These are phyloP conservation scores for Parietaria judaica DNA, from an alignment of 306 rosid genomes.

Conservation along the genomic window DNA sequence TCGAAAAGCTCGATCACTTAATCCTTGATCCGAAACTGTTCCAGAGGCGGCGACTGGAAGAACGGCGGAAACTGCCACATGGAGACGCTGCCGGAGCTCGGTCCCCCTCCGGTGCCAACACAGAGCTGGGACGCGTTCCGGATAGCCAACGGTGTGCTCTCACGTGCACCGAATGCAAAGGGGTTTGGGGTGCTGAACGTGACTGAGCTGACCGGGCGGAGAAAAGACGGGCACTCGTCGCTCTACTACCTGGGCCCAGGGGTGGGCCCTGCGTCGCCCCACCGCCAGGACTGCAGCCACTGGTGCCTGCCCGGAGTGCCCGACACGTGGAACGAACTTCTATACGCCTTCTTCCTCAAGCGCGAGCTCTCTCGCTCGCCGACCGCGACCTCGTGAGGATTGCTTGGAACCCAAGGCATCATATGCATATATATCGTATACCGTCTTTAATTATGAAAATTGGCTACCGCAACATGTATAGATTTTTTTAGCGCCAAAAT, in stretches of 20 bases:
- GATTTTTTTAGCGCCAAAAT: neutral
- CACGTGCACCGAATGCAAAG: constrained; percentile 12
- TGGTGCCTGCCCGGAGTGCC: constrained; percentile 98
- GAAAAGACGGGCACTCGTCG: constrained; percentile 85
- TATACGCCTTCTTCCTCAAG: constrained; percentile 53
- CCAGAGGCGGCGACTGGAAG: constrained; percentile 83
- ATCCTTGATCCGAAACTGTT: neutral
- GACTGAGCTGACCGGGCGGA: constrained; percentile 56
- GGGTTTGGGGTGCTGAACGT: constrained; percentile 48
- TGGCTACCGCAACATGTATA: constrained; percentile 5
- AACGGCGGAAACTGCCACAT: constrained; percentile 74
- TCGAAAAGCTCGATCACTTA: neutral
- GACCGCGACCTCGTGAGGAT: neutral
- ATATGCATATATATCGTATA: neutral
- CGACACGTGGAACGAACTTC: constrained; percentile 81
- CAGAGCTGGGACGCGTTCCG: constrained; percentile 50
- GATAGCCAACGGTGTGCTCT: constrained; percentile 44
- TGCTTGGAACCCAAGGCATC: neutral
- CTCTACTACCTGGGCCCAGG: constrained; percentile 50
- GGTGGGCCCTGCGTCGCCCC: constrained; percentile 38
- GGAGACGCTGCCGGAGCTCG: constrained; percentile 81
- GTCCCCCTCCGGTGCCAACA: constrained; percentile 41
- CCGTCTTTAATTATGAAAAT: constrained; percentile 5
- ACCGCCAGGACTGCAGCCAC: constrained; percentile 89
- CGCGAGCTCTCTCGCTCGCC: constrained; percentile 13